phyloP scores from a whole-genome alignment of 2,329 filamentous ascomycete genomes.

The Microascus cirrosus region DNA sequence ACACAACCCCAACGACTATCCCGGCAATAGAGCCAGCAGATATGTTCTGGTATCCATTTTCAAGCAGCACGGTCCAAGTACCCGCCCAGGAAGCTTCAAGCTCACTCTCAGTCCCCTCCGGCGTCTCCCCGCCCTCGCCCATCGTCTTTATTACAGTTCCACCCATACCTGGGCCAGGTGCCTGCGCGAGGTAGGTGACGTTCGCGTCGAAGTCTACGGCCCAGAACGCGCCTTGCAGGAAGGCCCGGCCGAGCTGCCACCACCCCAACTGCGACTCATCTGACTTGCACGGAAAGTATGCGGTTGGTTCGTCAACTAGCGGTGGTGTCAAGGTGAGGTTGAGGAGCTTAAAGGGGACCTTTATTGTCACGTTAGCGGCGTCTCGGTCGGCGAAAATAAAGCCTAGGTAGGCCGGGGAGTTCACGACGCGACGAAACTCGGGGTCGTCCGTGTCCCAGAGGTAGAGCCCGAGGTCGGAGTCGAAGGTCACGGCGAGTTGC shows the following conservation, averaged over 20 bases:
- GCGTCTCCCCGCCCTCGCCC: background rate
- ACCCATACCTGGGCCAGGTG: background rate
- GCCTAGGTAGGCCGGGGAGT: background rate
- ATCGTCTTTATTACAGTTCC: background rate
- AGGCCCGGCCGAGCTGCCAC: background rate
- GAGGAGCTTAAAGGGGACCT: background rate
- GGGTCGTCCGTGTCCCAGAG: background rate
- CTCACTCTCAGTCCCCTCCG: background rate
- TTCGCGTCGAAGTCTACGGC: background rate
- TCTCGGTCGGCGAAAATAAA: background rate
- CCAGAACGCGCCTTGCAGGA: background rate
- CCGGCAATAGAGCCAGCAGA: background rate
- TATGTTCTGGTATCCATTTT: background rate
- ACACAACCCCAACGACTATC: background rate
- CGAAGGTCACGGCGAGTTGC: background rate
- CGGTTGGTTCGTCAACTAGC: background rate
- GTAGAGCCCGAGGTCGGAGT: background rate
- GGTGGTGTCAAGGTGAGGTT: background rate
- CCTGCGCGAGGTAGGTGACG: background rate
- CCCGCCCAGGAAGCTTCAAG: background rate
- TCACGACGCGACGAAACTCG: background rate
- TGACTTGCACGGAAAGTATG: background rate
- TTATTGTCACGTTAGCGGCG: background rate
- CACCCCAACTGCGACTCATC: background rate
- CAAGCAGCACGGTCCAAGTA: background rate